These are phyloP conservation scores for Piloderma croceum DNA, from an alignment of 768 basidiomycete species.

Conservation along the genomic window DNA sequence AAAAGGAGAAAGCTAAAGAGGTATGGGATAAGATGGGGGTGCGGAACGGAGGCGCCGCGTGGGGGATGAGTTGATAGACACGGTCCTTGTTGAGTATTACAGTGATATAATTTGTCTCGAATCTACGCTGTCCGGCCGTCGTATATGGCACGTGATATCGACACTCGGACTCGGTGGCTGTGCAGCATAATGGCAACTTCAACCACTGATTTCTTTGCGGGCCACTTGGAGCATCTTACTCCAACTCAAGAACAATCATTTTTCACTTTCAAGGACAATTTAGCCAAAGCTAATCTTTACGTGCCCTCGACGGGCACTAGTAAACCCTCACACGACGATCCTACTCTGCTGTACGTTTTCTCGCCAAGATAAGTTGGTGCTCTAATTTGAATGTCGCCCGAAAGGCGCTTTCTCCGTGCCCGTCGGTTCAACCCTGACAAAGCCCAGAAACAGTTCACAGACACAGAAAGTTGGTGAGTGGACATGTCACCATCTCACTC, in stretches of 20 bases:
- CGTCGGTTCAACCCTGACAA: slow-evolving; percentile 56
- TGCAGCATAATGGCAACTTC: too few relatives aligned
- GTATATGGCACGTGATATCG: too few relatives aligned
- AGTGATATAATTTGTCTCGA: too few relatives aligned
- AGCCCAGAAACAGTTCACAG: slow-evolving; percentile 67
- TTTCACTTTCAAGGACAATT: slow-evolving; percentile 45
- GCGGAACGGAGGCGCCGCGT: too few relatives aligned
- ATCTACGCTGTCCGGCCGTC: too few relatives aligned
- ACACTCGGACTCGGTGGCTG: too few relatives aligned
- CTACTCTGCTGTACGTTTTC: slow-evolving; percentile 56
- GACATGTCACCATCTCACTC: too few relatives aligned
- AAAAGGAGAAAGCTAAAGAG: slow-evolving; percentile 44
- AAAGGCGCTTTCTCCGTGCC: slow-evolving; percentile 83
- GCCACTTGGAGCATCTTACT: slow-evolving; percentile 52
- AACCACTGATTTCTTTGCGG: slow-evolving; percentile 31
- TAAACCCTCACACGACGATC: slow-evolving; percentile 55
- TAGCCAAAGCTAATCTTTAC: slow-evolving; percentile 51
- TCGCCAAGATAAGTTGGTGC: background rate
- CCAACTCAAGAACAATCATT: slow-evolving; percentile 44
- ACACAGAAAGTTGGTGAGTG: slow-evolving; percentile 68
- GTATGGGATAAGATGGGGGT: slow-evolving; percentile 41
- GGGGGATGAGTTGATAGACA: too few relatives aligned
- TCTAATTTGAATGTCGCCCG: slow-evolving; percentile 1
- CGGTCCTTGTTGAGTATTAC: too few relatives aligned
- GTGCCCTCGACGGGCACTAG: slow-evolving; percentile 25